A percentile compares a stretch with the other conserved stretches of the same genome.
Evolutionary conservation across 2,329 filamentous ascomycete genomes (phyloP).

Genomic region (Mycogone perniciosa): DNA sequence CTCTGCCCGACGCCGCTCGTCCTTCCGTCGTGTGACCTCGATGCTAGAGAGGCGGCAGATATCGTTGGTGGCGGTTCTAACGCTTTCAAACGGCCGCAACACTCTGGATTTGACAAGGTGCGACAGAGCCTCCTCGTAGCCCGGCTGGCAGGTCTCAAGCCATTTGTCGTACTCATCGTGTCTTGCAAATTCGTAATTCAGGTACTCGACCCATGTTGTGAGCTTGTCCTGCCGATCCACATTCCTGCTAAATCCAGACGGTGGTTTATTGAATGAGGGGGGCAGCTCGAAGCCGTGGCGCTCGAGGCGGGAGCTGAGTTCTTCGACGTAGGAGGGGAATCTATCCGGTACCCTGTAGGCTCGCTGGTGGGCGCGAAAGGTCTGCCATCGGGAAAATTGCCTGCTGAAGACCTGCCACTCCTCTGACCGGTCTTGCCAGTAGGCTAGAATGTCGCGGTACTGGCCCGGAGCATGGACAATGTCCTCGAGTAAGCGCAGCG

Average conservation of each 20-base stretch:
- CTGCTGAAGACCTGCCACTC: slow-evolving; percentile 11
- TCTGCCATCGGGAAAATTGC: slow-evolving; percentile 8
- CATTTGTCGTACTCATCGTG: slow-evolving; percentile 10
- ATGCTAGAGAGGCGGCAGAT: slow-evolving; percentile 7
- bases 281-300: slow-evolving; percentile 8
- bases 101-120: slow-evolving; percentile 1
- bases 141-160: slow-evolving; percentile 4
- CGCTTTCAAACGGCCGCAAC: slow-evolving; percentile 2
- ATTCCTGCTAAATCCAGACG: slow-evolving; percentile 2
- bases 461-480: not conserved
- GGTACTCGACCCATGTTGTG: slow-evolving; percentile 10
- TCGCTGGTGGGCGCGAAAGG: slow-evolving; percentile 7
- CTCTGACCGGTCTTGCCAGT: slow-evolving; percentile 8
- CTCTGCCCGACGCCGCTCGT: slow-evolving; percentile 2
- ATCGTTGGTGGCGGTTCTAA: slow-evolving; percentile 1
- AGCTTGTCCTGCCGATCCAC: slow-evolving; percentile 5
- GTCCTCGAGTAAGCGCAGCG: slow-evolving; percentile 1
- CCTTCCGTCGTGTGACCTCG: slow-evolving; percentile 2
- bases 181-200: slow-evolving; percentile 8
- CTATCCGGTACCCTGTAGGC: not conserved
- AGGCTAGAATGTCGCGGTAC: slow-evolving; percentile 9
- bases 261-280: not conserved
- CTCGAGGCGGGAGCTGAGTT: slow-evolving; percentile 3
- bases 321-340: slow-evolving; percentile 3
- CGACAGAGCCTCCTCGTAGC: slow-evolving; percentile 3